Evolutionary conservation across 208 protist species (phyloP), one percentile per base, ranked within the genome.

Genomic region (Leishmania arabica): DNA sequence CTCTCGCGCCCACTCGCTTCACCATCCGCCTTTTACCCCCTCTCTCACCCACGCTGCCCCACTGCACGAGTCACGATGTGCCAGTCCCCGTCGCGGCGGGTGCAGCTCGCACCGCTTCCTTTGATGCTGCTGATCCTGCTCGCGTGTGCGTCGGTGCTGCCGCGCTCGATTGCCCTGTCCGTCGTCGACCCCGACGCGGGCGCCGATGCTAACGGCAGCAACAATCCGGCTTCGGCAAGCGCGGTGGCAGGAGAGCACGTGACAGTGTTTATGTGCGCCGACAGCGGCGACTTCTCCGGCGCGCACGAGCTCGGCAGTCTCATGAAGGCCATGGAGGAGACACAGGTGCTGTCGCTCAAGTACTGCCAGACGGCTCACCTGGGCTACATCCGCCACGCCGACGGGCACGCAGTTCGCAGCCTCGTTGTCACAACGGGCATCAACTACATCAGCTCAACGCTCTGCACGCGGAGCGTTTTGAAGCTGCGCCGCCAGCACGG

Each of bases 341-440:
- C 58, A 34, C 83, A 83, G 45, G 65, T 79, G 62, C 64, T 91
- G 24, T 11, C 78, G 7, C 82, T 92, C 74, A 51, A 75, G 40
- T 79, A 89, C 73, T 94, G 90, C 79, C 84, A 90, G 76, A 83
- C 74, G n/a, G 86, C 83, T 0, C 86, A 89, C 75, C 71, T 89
- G 51, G 90, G 90, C 56, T 74, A 79, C 76, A 80, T 92, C 49
- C 69, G 68, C 31, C 84, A 84, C 47, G 84, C 76, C 5, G 80
- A 90, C 42, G 90, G 88, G 19, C 77, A 80, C 56, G 64, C 72
- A 56, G 66, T 90, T 27, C 80, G 70, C 40, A 83, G 82, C 37
- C 69, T 94, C 37, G 84, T 73, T 24, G 85, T 92, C 49, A 89
- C 88, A n/a, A 92, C 90, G 3, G 90, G 88, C 53, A 90, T 91